These are phyloP conservation scores for Kodamaea fungicola DNA, from an alignment of 1,139 yeast species.

Conservation along the genomic window DNA sequence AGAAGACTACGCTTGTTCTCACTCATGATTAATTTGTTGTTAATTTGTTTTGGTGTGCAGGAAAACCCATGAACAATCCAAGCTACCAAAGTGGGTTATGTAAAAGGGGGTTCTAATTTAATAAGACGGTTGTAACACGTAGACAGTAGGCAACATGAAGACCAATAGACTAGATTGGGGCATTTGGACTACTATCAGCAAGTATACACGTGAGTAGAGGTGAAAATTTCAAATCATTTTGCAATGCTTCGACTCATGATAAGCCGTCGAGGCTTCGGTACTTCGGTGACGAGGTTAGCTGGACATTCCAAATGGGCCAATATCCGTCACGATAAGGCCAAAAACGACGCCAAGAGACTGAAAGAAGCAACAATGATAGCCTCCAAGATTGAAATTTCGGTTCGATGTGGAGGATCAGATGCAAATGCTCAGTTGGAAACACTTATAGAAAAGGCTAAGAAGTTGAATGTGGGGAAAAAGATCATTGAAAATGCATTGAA, in stretches of 20 bases:
- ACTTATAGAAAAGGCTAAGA: conserved; percentile 74
- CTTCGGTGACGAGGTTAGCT: conserved; percentile 19
- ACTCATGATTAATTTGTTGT: conserved; percentile 6
- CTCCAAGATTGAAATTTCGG: conserved; percentile 69
- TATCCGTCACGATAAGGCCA: conserved; percentile 90
- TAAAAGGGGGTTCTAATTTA: no score
- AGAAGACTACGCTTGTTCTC: conserved; percentile 54
- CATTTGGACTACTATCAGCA: no score
- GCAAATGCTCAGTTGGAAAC: conserved; percentile 75
- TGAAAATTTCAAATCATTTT: no score
- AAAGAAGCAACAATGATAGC: conserved; percentile 71
- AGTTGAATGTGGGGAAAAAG: conserved; percentile 75
- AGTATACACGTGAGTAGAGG: no score
- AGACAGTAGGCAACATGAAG: no score
- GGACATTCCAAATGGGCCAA: conserved; percentile 97
- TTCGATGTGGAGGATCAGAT: conserved; percentile 48
- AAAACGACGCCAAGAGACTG: conserved; percentile 79
- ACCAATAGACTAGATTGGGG: no score
- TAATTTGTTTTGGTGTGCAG: neutral
- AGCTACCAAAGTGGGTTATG: no score
- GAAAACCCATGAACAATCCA: neutral
- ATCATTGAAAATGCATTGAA: conserved; percentile 84
- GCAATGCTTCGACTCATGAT: no score
- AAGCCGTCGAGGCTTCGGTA: neutral
- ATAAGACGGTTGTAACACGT: no score